These are phyloP conservation scores for Plenodomus lindquistii DNA, from an alignment of 2,329 filamentous ascomycete genomes.

Conservation along the genomic window DNA sequence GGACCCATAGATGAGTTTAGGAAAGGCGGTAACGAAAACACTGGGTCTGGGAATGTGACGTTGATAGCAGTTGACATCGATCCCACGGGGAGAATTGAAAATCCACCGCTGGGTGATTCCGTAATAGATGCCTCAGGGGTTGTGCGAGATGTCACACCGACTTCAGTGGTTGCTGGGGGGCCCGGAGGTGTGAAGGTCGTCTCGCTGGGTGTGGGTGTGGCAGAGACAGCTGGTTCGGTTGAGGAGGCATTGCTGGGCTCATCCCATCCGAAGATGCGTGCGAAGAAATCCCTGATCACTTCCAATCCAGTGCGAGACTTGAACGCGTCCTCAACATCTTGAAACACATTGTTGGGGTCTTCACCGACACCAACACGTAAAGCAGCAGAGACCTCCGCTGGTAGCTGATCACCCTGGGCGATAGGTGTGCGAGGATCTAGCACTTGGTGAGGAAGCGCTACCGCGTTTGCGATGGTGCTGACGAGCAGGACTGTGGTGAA, in stretches of 20 bases:
- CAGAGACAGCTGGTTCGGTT: neutral
- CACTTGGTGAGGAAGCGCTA: conserved; percentile 10
- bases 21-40: conserved; percentile 1
- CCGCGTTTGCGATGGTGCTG: conserved; percentile 8
- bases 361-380: neutral
- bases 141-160: neutral
- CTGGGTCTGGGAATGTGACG: conserved; percentile 4
- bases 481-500: conserved; percentile 9
- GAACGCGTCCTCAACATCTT: conserved; percentile 6
- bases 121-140: neutral
- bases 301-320: conserved; percentile 14
- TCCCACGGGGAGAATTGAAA: conserved; percentile 18
- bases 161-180: neutral
- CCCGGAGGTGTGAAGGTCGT: conserved; percentile 1
- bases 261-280: conserved; percentile 11
- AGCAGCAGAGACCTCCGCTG: neutral
- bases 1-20: neutral
- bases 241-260: conserved; percentile 1
- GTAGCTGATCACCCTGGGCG: neutral
- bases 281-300: conserved; percentile 18
- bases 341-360: conserved; percentile 7
- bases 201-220: neutral
- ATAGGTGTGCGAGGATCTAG: conserved; percentile 5
- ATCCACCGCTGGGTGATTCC: conserved; percentile 1
- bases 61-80: conserved; percentile 14